A percentile compares a stretch with the other conserved stretches of the same genome.
These are phyloP conservation scores for Ceratocystiopsis brevicomis DNA, from an alignment of 2,329 filamentous ascomycete species.

Conservation along the genomic window DNA sequence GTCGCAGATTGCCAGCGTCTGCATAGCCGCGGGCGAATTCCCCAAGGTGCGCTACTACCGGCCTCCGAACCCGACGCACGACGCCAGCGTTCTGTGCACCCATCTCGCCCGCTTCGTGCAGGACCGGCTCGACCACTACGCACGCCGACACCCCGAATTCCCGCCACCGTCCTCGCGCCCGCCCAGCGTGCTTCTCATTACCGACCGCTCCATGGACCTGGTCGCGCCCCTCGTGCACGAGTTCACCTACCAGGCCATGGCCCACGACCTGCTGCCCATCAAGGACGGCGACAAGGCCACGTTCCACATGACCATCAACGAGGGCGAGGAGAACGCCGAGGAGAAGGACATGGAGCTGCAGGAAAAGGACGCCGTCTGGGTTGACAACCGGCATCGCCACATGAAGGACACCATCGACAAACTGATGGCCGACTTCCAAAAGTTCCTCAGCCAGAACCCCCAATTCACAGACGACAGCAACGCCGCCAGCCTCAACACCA, in stretches of 20 bases:
- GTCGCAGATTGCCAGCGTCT: constrained; percentile 59
- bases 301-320: constrained; percentile 63
- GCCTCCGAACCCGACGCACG: constrained; percentile 55
- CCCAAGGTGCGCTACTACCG: constrained; percentile 84
- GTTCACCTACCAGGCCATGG: constrained; percentile 98
- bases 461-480: constrained; percentile 66
- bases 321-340: constrained; percentile 49
- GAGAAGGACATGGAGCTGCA: constrained; percentile 80
- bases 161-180: constrained; percentile 63
- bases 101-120: constrained; percentile 85
- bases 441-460: constrained; percentile 76
- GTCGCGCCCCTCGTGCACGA: constrained; percentile 79
- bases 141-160: constrained; percentile 66
- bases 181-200: constrained; percentile 66
- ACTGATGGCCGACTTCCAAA: constrained; percentile 79
- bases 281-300: constrained; percentile 76
- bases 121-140: constrained; percentile 76
- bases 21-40: constrained; percentile 82
- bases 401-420: constrained; percentile 98
- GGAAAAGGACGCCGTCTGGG: constrained; percentile 88
- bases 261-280: constrained; percentile 77
- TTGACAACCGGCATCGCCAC: constrained; percentile 81
- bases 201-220: constrained; percentile 84
- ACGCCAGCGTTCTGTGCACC: constrained; percentile 70
- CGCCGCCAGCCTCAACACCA: constrained; percentile 65